Evolutionary conservation across 2,329 filamentous ascomycete species (phyloP).

Genomic region (Pseudocercospora ulei): DNA sequence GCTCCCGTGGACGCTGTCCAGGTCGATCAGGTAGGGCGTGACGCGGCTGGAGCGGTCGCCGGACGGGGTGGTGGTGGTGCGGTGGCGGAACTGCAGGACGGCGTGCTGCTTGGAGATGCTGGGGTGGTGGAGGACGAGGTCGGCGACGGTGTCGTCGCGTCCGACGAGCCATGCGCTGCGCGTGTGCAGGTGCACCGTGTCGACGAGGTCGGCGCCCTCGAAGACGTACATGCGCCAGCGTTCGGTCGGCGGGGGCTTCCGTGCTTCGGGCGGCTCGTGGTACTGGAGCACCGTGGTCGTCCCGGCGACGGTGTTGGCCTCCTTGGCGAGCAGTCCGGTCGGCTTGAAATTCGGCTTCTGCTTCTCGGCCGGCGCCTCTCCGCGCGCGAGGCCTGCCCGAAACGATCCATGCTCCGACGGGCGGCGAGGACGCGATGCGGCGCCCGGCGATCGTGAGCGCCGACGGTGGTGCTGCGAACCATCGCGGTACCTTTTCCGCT

Average conservation of each 20-base stretch:
- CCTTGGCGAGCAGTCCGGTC: slow-evolving; percentile 75
- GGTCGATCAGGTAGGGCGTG: slow-evolving; percentile 77
- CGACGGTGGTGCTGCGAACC: slow-evolving; percentile 22
- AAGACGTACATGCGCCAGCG: slow-evolving; percentile 89
- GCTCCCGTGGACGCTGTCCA: slow-evolving; percentile 90
- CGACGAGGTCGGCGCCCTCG: slow-evolving; percentile 65
- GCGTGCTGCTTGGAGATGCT: slow-evolving; percentile 94
- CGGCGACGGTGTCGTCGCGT: slow-evolving; percentile 67
- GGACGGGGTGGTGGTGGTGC: slow-evolving; percentile 73
- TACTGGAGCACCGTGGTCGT: slow-evolving; percentile 80
- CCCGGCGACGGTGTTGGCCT: slow-evolving; percentile 72
- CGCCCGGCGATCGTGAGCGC: slow-evolving; percentile 28
- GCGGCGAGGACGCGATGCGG: slow-evolving; percentile 39
- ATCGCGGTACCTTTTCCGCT: slow-evolving; percentile 18
- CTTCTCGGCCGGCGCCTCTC: slow-evolving; percentile 47
- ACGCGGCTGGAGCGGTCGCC: slow-evolving; percentile 67
- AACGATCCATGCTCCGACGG: slow-evolving; percentile 43
- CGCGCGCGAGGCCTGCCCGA: slow-evolving; percentile 28
- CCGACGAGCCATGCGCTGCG: slow-evolving; percentile 89
- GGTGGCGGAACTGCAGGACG: slow-evolving; percentile 82
- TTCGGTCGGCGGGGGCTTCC: slow-evolving; percentile 69
- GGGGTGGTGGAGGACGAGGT: slow-evolving; percentile 76
- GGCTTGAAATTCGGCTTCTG: slow-evolving; percentile 79
- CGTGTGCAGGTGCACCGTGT: slow-evolving; percentile 65
- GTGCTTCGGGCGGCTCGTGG: slow-evolving; percentile 85